Evolutionary conservation across 1,284 basidiomycete species (phyloP), one percentile per base, ranked within the genome.

Genomic region (Inonotus obliquus): DNA sequence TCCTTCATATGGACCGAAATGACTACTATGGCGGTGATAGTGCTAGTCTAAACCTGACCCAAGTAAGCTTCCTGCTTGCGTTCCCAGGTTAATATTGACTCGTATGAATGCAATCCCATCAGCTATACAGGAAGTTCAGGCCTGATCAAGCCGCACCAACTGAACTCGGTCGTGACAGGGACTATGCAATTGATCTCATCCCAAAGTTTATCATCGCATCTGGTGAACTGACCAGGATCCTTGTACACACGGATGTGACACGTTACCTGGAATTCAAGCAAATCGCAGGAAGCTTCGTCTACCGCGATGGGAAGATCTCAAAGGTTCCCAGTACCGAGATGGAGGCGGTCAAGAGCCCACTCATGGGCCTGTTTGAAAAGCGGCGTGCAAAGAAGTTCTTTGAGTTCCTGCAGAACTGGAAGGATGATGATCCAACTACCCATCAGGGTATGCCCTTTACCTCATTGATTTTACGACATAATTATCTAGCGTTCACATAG

Each of bases 251-350:
- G 68, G 96, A 99, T 73, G 97, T 99, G 65, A 97, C 94, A 38
- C 89, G 96, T 65, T 99, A 99, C 79, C 90, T 99, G 72, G 97
- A 99, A 76, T 99, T 99, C 83, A 99, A 99, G 82, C 96, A 98
- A 80, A 98, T 99, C 75, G 94, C 97, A 1, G 97, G 96, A 59
- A 96, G 92, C 71, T 99, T 92, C 75, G 97, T 99, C 64, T 98
- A 96, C 76, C 90, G 96, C 59, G 97, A 99, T 76, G 94, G 94
- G 63, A 91, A 79, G 77, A 98, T 99, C 76, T 95, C 94, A 65
- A 99, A 99, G 78, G 97, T 99, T 11, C 97, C 97, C 32, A 91
- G 91, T 70, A 99, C 94, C 25, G 96, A 99, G 80, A 89, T 96
- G 81, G 97, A 99, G 79, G 97, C 97, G 17, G 91, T 99, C 57